A percentile compares a stretch with the other conserved stretches of the same genome.
phyloP scores from a whole-genome alignment of 1,284 basidiomycete genomes.

The Ustilago tritici region DNA sequence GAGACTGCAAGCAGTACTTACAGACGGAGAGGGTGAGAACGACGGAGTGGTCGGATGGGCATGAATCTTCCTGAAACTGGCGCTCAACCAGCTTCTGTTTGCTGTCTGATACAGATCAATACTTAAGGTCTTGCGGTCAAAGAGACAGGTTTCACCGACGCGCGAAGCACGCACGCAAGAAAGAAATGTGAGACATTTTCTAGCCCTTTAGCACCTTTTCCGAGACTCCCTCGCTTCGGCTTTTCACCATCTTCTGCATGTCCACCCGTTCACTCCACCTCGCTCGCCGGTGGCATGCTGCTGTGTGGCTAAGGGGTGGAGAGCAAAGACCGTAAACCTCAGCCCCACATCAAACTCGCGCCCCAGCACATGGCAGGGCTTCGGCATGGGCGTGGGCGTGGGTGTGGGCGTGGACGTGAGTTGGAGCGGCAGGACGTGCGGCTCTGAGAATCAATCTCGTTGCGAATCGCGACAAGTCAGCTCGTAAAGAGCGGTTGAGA shows the following conservation, averaged over 20 bases:
- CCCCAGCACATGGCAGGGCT: neutral
- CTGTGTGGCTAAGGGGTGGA: neutral
- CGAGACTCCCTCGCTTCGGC: neutral
- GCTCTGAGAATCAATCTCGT: neutral
- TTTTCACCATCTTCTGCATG: neutral
- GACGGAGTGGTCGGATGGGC: neutral
- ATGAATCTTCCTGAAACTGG: slow-evolving; percentile 6
- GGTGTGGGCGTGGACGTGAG: too few relatives aligned
- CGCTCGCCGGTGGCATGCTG: neutral
- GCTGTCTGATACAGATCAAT: slow-evolving; percentile 1
- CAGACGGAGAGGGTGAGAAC: neutral
- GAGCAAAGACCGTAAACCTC: slow-evolving; percentile 3
- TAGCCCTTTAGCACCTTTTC: neutral
- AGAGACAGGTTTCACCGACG: slow-evolving; percentile 1
- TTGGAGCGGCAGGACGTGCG: neutral
- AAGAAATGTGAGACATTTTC: slow-evolving; percentile 10
- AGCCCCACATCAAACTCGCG: slow-evolving; percentile 1
- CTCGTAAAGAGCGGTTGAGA: neutral
- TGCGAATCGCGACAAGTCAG: neutral
- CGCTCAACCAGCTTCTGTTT: slow-evolving; percentile 1
- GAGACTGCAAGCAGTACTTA: neutral
- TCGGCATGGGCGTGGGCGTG: neutral
- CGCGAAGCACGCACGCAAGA: neutral
- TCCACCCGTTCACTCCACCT: neutral
- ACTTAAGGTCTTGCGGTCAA: neutral